phyloP scores from a whole-genome alignment of 176 grass and related monocot species.

The Juncus effusus region DNA sequence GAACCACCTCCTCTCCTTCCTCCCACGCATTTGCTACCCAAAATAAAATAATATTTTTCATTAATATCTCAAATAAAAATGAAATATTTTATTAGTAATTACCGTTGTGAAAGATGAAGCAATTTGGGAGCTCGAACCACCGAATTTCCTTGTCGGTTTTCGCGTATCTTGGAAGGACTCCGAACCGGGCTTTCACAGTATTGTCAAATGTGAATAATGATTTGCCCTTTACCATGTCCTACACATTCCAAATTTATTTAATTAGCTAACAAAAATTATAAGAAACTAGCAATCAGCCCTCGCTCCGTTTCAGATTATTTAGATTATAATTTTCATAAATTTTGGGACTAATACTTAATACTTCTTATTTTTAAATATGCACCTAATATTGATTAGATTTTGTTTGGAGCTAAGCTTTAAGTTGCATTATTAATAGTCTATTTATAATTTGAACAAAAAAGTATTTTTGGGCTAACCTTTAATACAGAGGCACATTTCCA shows the following conservation, averaged over 20 bases:
- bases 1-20: constrained; percentile 62
- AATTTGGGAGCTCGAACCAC: constrained; percentile 93
- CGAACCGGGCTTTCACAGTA: constrained; percentile 76
- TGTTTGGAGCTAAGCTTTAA: too few relatives aligned
- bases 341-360: too few relatives aligned
- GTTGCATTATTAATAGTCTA: too few relatives aligned
- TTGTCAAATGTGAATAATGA: constrained; percentile 70
- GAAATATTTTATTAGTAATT: not conserved
- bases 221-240: constrained; percentile 89
- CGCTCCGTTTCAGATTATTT: too few relatives aligned
- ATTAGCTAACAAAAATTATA: not conserved
- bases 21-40: constrained; percentile 78
- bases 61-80: too few relatives aligned
- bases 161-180: constrained; percentile 65
- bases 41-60: not conserved
- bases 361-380: too few relatives aligned
- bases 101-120: constrained; percentile 93
- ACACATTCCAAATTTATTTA: not conserved
- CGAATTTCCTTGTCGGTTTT: constrained; percentile 63
- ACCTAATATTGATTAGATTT: too few relatives aligned
- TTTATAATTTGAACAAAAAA: too few relatives aligned
- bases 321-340: too few relatives aligned
- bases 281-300: too few relatives aligned
- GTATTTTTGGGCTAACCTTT: too few relatives aligned
- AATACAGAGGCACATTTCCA: too few relatives aligned